Conservation (phyloP, 441 rosid species). For the Melastoma candidum region DNA sequence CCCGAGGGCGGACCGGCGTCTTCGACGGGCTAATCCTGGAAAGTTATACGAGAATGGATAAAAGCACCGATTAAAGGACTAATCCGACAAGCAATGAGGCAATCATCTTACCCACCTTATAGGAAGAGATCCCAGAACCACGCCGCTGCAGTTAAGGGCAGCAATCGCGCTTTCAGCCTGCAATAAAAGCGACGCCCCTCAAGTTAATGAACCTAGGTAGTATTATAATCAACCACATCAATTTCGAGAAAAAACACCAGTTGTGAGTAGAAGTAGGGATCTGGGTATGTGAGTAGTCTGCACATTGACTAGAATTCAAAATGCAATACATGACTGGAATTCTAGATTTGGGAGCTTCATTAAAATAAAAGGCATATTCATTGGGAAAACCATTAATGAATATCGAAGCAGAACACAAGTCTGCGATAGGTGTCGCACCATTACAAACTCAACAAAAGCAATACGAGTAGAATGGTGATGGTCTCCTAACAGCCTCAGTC, state of each 20-base stretch:
- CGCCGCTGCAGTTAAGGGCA: constrained; percentile 85
- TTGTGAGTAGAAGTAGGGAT: neutral
- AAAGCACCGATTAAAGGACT: neutral
- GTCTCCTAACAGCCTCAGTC: constrained; percentile 39
- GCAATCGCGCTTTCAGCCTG: constrained; percentile 92
- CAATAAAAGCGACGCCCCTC: neutral
- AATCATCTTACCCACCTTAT: constrained; percentile 44
- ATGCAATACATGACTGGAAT: too few relatives aligned
- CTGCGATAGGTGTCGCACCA: constrained; percentile 25
- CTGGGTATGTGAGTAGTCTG: too few relatives aligned
- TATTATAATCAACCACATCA: neutral
- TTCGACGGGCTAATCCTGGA: constrained; percentile 79
- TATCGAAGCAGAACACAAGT: neutral
- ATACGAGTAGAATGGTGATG: constrained; percentile 42
- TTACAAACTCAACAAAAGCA: constrained; percentile 44
- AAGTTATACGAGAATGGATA: constrained; percentile 1
- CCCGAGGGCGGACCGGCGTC: constrained; percentile 72
- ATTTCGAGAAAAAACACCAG: neutral
- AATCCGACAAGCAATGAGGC: neutral
- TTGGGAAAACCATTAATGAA: neutral
- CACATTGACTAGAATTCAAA: too few relatives aligned
- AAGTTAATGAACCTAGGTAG: neutral
- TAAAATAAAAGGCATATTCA: too few relatives aligned
- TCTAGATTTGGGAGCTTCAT: too few relatives aligned
- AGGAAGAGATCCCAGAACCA: constrained; percentile 69